Evolutionary conservation across 1,139 yeast genomes (phyloP).

Genomic region (Protomyces inouyei): DNA sequence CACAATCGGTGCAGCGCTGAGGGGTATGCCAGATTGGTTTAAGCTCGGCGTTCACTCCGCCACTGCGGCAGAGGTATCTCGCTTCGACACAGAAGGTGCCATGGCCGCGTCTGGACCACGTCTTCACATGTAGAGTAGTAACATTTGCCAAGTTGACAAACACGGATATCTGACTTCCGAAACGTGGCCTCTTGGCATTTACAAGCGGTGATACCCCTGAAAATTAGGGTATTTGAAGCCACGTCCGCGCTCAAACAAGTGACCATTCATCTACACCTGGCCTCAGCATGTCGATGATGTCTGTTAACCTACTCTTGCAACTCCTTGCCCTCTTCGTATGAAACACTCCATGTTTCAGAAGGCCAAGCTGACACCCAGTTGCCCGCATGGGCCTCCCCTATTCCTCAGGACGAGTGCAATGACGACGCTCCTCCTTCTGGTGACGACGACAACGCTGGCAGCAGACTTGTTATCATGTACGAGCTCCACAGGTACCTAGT

Average conservation of each 20-base stretch:
- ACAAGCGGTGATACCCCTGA: too few relatives aligned
- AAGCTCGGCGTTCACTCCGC: slow-evolving; percentile 5
- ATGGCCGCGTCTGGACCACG: not conserved
- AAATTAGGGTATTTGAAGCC: too few relatives aligned
- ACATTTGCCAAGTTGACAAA: too few relatives aligned
- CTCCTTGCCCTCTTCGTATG: not conserved
- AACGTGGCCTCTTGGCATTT: too few relatives aligned
- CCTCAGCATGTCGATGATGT: not conserved
- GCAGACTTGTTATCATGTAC: not conserved
- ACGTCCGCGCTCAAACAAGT: too few relatives aligned
- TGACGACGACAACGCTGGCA: not conserved
- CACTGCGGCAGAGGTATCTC: slow-evolving; percentile 8
- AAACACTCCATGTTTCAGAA: not conserved
- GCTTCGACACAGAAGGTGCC: slow-evolving; percentile 12
- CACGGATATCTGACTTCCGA: too few relatives aligned
- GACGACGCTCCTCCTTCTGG: not conserved
- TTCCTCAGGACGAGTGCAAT: not conserved
- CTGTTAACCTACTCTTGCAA: not conserved
- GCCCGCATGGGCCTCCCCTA: not conserved
- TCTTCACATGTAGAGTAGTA: not conserved
- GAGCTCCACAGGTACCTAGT: not conserved
- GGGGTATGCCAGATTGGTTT: slow-evolving; percentile 22
- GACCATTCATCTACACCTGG: too few relatives aligned
- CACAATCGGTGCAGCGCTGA: slow-evolving; percentile 5
- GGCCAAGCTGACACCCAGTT: not conserved